Conservation (phyloP, 352 stramenopile species). For the Phytophthora multivora region DNA sequence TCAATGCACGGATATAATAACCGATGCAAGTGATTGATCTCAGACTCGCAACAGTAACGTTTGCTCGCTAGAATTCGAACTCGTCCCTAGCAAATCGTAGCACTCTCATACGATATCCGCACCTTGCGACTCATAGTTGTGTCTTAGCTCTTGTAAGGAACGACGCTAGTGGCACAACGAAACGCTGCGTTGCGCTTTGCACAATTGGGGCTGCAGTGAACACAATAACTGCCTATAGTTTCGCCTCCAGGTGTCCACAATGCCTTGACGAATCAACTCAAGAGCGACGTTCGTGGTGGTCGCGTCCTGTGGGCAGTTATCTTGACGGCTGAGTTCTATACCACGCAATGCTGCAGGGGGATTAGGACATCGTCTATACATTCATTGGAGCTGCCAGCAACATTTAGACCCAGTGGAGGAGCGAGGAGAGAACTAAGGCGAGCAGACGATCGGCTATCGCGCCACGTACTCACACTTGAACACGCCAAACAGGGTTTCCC, state of each 20-base stretch:
- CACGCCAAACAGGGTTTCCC: background rate
- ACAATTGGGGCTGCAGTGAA: too few relatives aligned
- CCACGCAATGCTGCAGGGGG: too few relatives aligned
- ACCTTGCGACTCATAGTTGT: background rate
- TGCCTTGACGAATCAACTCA: background rate
- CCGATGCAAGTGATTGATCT: too few relatives aligned
- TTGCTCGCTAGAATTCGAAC: background rate
- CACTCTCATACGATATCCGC: background rate
- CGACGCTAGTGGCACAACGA: background rate
- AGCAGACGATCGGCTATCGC: background rate
- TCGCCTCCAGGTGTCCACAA: constrained; percentile 1
- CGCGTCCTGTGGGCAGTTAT: background rate
- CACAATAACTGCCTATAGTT: constrained; percentile 1
- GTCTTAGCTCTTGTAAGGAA: too few relatives aligned
- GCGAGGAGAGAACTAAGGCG: background rate
- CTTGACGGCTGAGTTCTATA: too few relatives aligned
- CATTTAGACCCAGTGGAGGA: background rate
- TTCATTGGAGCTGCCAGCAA: background rate
- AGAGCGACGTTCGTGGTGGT: background rate
- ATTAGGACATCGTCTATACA: background rate
- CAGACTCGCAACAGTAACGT: background rate
- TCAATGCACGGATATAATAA: too few relatives aligned
- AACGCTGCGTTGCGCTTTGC: background rate
- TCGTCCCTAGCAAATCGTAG: background rate
- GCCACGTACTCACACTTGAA: background rate